Evolutionary conservation across 108 stramenopile species (phyloP), one percentile per base, ranked within the genome.

Genomic region (Cyclotella atomus): DNA sequence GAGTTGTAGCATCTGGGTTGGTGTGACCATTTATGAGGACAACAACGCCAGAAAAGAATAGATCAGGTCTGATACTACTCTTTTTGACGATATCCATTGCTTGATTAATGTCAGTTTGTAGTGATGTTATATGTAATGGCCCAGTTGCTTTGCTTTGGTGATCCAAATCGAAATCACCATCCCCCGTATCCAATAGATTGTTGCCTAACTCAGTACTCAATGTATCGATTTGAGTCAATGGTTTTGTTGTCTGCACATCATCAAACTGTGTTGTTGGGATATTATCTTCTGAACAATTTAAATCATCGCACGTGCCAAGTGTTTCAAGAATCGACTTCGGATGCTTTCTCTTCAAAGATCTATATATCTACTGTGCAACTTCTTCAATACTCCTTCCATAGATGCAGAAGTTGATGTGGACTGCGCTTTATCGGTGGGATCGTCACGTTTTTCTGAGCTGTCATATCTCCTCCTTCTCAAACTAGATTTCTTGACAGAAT

Each of bases 1-100:
- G 47, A 7, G 89, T 89, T 60, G 86, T 86, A 25, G 82, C 67
- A 68, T 89, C 90, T 17, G 93, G 93, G 61, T 75, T 33, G 6
- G 90, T 91, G 68, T 91, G 85, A 23, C 93, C 93, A 46, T 91
- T 88, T 16, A 94, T 82, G 28, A 90, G 76, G n/a, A 91, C 81
- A 30, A 89, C 83, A 20, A 94, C 59, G 24, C 91, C 93, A 4
- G 46, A 65, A 66, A 94, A 91, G 81, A 94, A 90, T 0, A 91
- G 65, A 56, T 91, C 93, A 2, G 88, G 79, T 46, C 91, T 71
- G 19, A 47, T 43, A 33, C 33, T 79, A 45, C n/a, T 49, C 32
- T 65, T 65, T 49, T 17, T 23, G 6, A 2, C 12, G 28, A n/a
- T n/a, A n/a, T n/a, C n/a, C n/a, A n/a, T n/a, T n/a, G n/a, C n/a